Evolutionary conservation across 108 stramenopile genomes (phyloP), one percentile per base, ranked within the genome.

Genomic region (Cylindrotheca fusiformis): DNA sequence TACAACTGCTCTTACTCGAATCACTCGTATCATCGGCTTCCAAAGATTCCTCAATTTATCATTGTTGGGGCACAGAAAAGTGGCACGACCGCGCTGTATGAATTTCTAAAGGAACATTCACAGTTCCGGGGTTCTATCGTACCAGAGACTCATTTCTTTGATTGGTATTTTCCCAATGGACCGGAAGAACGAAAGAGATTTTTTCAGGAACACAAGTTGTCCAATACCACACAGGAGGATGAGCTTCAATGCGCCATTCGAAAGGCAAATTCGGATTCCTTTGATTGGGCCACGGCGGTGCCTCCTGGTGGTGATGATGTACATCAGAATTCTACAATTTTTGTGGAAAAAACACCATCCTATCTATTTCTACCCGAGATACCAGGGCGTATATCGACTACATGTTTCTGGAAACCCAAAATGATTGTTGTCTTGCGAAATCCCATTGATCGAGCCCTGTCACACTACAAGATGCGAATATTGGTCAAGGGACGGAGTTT

Each of bases 61-160:
- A 71, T 94, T 29, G 57, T 90, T 32, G 96, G 96, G 5, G 92
- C 92, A 1, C 95, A 96, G 66, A 96, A 97, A 63, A 76, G 84
- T 48, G 96, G 96, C 21, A 98, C 95, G 22, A 95, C 96, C 1
- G 67, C 82, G 48, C 56, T 98, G 31, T 88, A 84, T 48, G 92
- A 96, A 36, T 91, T 91, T 59, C 52, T 96, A 5, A 63, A 65
- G 49, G 86, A 91, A 52, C 97, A 98, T 80, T 93, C 97, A 0
- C 62, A 79, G 32, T 75, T 96, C 1, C 64, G 74, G 1, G 65
- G 69, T 29, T 84, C 85, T 2, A 63, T 64, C 36, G 55, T 85
- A 2, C 53, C 85, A 18, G 97, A 98, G 74, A 83, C 95, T 23
- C 97, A 98, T 60, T 97, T 86, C 63, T 86, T 98, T 48, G 97